A percentile compares a stretch with the other conserved stretches of the same genome.
These are phyloP conservation scores for Nemania sp. DNA, from an alignment of 2,329 filamentous ascomycete genomes.

Conservation along the genomic window DNA sequence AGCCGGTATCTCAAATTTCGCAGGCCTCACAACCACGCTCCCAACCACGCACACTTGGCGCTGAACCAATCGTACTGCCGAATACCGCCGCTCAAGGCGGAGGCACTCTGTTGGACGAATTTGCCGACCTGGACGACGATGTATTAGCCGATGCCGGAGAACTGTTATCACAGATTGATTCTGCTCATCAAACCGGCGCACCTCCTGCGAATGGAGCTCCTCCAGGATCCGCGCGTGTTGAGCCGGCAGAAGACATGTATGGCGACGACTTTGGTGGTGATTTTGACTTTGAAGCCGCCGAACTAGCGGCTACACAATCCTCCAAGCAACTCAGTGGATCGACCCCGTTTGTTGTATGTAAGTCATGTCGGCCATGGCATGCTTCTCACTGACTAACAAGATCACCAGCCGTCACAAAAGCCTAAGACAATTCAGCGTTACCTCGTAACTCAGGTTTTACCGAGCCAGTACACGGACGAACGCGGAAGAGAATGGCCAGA, in stretches of 20 bases:
- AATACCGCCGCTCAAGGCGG: conserved; percentile 19
- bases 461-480: conserved; percentile 68
- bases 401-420: conserved; percentile 67
- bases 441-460: conserved; percentile 73
- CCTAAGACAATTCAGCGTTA: conserved; percentile 83
- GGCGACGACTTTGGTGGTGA: conserved; percentile 76
- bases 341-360: conserved; percentile 60
- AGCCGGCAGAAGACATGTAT: conserved; percentile 51
- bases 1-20: conserved; percentile 26
- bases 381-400: conserved; percentile 61
- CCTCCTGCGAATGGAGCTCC: conserved; percentile 17
- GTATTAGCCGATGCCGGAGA: conserved; percentile 54
- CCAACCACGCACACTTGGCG: too few relatives aligned
- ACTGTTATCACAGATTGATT: conserved; percentile 44
- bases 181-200: conserved; percentile 29
- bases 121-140: conserved; percentile 68
- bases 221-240: conserved; percentile 35
- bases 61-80: conserved; percentile 24
- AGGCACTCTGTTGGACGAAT: conserved; percentile 55
- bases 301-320: conserved; percentile 73
- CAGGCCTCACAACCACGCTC: conserved; percentile 12
- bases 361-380: conserved; percentile 34
- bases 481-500: conserved; percentile 64
- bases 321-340: conserved; percentile 38
- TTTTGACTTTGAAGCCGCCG: conserved; percentile 76